Evolutionary conservation across 345 rosid genomes (phyloP).

Genomic region (Cardamine chenopodiifolia): DNA sequence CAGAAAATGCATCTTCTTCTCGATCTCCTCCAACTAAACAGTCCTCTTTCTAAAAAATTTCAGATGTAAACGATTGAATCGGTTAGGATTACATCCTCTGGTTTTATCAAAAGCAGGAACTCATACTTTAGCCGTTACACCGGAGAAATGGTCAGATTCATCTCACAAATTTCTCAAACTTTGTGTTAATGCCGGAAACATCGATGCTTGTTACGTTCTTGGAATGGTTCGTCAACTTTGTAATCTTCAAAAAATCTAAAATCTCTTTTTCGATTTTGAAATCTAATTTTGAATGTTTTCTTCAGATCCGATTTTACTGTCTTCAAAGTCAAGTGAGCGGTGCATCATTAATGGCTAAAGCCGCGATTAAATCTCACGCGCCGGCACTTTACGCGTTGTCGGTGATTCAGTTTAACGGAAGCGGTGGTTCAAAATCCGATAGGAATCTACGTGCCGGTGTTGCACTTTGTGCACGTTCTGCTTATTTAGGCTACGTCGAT

Average conservation of each 20-base stretch:
- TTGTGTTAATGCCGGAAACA: conserved; percentile 60
- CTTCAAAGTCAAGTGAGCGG: conserved; percentile 55
- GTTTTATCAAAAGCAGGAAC: conserved; percentile 56
- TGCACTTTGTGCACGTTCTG: conserved; percentile 63
- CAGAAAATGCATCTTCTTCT: neutral
- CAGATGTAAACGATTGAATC: conserved; percentile 60
- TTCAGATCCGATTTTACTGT: conserved; percentile 77
- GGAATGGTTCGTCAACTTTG: conserved; percentile 57
- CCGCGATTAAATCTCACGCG: conserved; percentile 63
- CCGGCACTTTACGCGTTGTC: conserved; percentile 63
- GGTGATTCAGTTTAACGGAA: conserved; percentile 75
- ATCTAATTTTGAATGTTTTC: conserved; percentile 5
- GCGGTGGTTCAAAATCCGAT: conserved; percentile 58
- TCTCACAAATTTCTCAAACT: conserved; percentile 57
- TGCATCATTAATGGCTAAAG: conserved; percentile 65
- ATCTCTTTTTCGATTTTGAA: neutral
- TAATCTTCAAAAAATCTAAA: neutral
- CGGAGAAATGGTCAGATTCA: conserved; percentile 59
- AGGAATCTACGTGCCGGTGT: conserved; percentile 66
- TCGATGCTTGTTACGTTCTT: conserved; percentile 56
- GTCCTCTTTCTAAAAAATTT: neutral
- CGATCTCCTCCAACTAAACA: neutral
- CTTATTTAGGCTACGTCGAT: conserved; percentile 61
- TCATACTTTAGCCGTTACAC: conserved; percentile 48
- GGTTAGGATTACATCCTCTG: conserved; percentile 45